Conservation (phyloP, 805 yeast species). For the Teunomyces kruisii region DNA sequence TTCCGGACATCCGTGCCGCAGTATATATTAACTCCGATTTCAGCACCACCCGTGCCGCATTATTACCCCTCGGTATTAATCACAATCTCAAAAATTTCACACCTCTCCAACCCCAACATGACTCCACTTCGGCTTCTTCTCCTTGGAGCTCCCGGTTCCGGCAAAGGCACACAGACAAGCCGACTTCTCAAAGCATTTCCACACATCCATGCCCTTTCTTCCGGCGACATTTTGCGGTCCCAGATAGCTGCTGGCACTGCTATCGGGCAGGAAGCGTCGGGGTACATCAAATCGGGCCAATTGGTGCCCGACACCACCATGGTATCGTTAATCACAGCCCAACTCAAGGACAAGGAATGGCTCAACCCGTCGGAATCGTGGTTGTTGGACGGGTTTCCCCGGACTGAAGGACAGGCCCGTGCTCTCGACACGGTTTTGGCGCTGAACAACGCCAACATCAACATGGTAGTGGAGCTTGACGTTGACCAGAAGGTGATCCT, state of each 20-base stretch:
- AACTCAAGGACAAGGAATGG: slow-evolving; percentile 46
- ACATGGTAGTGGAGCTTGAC: slow-evolving; percentile 79
- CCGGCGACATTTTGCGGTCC: slow-evolving; percentile 79
- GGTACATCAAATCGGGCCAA: slow-evolving; percentile 59
- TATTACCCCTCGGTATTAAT: no score
- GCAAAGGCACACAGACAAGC: slow-evolving; percentile 87
- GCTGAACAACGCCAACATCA: slow-evolving; percentile 45
- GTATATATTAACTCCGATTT: no score
- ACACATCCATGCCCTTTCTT: slow-evolving; percentile 59
- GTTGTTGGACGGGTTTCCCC: slow-evolving; percentile 90
- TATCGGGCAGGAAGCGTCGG: slow-evolving; percentile 58
- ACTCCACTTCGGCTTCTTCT: slow-evolving; percentile 64
- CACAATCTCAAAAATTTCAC: background rate
- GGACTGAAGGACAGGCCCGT: slow-evolving; percentile 73
- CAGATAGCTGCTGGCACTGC: slow-evolving; percentile 57
- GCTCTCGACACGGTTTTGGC: slow-evolving; percentile 48
- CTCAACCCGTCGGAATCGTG: slow-evolving; percentile 51
- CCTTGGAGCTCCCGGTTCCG: slow-evolving; percentile 94
- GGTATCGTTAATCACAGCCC: slow-evolving; percentile 54
- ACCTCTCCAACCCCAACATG: background rate
- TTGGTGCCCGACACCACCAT: slow-evolving; percentile 74
- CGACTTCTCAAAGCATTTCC: slow-evolving; percentile 57
- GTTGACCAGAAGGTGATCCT: slow-evolving; percentile 86
- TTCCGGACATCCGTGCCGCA: no score
- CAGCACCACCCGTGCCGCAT: no score